Evolutionary conservation across 176 grass and related monocot species (phyloP), one percentile per base, ranked within the genome.

Genomic region (Ampelocalamus luodianensis): DNA sequence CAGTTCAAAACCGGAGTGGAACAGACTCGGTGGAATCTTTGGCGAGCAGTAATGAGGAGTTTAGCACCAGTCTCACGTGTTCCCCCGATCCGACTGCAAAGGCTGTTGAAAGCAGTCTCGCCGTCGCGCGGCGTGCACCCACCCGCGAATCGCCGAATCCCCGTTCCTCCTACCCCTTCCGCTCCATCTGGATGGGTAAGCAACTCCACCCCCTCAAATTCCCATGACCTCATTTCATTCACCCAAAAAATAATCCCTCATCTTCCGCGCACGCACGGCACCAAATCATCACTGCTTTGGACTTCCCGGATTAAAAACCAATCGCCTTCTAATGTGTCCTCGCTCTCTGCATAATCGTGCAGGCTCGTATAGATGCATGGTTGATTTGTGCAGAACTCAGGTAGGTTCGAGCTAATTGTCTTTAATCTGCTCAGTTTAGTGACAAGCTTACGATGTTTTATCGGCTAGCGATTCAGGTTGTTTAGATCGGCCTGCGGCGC

Each of bases 101-200:
- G 32, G 50, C 36, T 2, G 18, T 49, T 75, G 50, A 22, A 78
- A 77, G 45, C 26, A 38, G 65, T 22, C 36, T 42, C 79, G 10
- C 29, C 46, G 20, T 67, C 45, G 15, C 20, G 11, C 12, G 16
- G 16, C 8, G 14, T 6, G 42, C 59, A 65, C 49, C 36, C 10
- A 55, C 56, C 36, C 24, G 17, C 3, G 48, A 50, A 50, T 50
- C 13, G 48, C 48, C 34, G 67, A 38, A 24, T 60, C 60, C 39
- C 67, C 74, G 26, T 15, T 24, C 37, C 23, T 65, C 38, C 29
- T 43, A 32, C 0, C 10, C 11, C 4, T 74, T 56, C 8, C 68
- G 10, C 43, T 40, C 63, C 61, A 23, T 63, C 39, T 36, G 51
- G 77, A 81, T 85, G 77, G 77, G 88, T 89, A 76, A 81, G 82